phyloP scores from a whole-genome alignment of 441 rosid species.

The Capsella rubella region DNA sequence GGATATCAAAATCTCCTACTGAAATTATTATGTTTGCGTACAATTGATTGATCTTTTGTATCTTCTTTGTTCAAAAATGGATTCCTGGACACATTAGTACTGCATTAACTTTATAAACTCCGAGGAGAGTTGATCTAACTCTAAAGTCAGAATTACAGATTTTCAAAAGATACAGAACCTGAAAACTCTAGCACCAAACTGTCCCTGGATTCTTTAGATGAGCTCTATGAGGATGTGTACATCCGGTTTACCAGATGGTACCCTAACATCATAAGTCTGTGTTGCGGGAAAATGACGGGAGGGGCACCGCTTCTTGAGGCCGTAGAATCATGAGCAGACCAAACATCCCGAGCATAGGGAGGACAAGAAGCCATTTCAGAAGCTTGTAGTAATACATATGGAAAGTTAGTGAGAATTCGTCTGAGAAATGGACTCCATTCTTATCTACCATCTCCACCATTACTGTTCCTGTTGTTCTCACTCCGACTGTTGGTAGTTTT shows the following conservation, averaged over 20 bases:
- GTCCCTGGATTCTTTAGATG: constrained; percentile 32
- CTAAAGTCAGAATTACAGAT: constrained; percentile 32
- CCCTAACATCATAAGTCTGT: constrained; percentile 62
- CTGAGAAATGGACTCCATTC: constrained; percentile 92
- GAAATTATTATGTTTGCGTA: too few species aligned
- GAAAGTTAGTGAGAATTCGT: constrained; percentile 95
- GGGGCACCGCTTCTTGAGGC: constrained; percentile 91
- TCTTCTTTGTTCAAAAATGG: too few species aligned
- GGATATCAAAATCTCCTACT: too few species aligned
- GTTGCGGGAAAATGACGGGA: constrained; percentile 94
- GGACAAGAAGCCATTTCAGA: constrained; percentile 95
- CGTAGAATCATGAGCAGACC: constrained; percentile 85
- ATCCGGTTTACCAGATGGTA: constrained; percentile 15
- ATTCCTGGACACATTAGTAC: not conserved
- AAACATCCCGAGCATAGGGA: constrained; percentile 99
- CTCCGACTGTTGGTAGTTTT: constrained; percentile 89
- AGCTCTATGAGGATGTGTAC: constrained; percentile 17
- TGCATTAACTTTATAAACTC: constrained; percentile 34
- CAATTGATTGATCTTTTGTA: too few species aligned
- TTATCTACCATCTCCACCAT: constrained; percentile 95
- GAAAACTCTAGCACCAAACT: constrained; percentile 12
- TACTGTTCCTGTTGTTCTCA: constrained; percentile 93
- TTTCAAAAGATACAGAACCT: constrained; percentile 28
- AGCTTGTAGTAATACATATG: constrained; percentile 97
- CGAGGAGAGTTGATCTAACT: constrained; percentile 26